phyloP scores from a whole-genome alignment of 345 rosid genomes.

The Eucalyptus cloeziana region DNA sequence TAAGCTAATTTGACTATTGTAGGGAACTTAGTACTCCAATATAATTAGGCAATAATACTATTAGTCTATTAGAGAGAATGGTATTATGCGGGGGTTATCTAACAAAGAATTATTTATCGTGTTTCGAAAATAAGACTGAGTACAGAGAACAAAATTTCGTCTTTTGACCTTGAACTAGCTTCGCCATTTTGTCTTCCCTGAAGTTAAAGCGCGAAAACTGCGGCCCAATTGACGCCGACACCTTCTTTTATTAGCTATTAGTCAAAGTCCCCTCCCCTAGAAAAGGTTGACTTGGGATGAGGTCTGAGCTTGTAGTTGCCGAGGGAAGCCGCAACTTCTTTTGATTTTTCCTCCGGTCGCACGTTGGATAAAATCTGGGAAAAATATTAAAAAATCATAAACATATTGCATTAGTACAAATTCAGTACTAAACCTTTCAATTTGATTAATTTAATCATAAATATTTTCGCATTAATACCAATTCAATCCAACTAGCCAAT shows the following conservation, averaged over 20 bases:
- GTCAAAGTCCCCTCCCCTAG: not conserved
- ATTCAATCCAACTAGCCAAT: fast-evolving
- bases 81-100: not conserved
- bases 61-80: not conserved
- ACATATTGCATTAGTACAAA: fast-evolving
- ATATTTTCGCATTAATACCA: fast-evolving
- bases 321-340: not conserved
- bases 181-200: not conserved
- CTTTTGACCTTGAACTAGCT: not conserved
- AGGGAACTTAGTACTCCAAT: not conserved
- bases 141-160: not conserved
- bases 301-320: not conserved
- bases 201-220: not conserved
- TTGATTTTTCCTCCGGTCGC: not conserved
- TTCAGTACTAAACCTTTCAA: fast-evolving
- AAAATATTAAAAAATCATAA: too few relatives aligned
- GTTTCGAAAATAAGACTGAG: not conserved
- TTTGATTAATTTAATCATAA: too few relatives aligned
- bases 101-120: not conserved
- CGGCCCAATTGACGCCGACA: not conserved
- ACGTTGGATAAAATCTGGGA: not conserved
- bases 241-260: not conserved
- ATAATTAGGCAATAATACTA: not conserved
- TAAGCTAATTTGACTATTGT: not conserved
- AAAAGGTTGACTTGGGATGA: not conserved